Evolutionary conservation across 805 yeast genomes (phyloP), one percentile per base, ranked within the genome.

Genomic region (Middelhovenomyces tepae): DNA sequence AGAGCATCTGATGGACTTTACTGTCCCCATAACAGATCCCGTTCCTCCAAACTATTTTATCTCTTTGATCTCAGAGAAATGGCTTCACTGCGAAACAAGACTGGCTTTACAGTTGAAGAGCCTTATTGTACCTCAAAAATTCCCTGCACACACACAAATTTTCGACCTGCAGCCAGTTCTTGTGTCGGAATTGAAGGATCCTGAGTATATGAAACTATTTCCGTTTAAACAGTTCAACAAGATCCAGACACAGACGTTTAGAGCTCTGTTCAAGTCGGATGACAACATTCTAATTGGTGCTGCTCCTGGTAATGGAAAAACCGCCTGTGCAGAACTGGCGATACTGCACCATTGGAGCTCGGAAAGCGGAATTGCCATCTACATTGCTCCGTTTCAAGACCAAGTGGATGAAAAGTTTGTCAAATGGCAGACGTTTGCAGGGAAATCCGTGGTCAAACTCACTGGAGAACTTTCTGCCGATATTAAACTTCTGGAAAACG

Each of bases 11-110:
- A 30, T 85, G 2, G 85, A 78, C 22, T 74, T 85, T 43, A 68
- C 81, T 0, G 71, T 87, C 3, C 72, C 80, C 0, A 36, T 77
- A 0, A 35, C 59, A 4, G 75, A 71, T 4, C 53, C 60, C 4
- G 53, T 67, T 15, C 81, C 87, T 1, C 95, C 95, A 0, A 77
- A 74, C 44, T 75, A 79, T 43, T 84, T 80, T 53, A 67, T 86
- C 4, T 65, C 79, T 0, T 53, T 87, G 8, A 56, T 80, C 2
- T 84, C 94, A 37, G 94, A 87, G 37, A 73, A 67, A 38, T 91
- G 97, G 98, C 57, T 86, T 4, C 87, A 83, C 40, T 73, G 85
- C 37, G 82, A 72, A 35, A 62, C 67, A 40, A 71, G 69, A 38
- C 51, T 69, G 1, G 83, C 95, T 0, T 62, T 85, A 1, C 54